A percentile compares a stretch with the other conserved stretches of the same genome.
Conservation (phyloP, 192 early-diverging fungal species). For the Rhizophagus clarus region DNA sequence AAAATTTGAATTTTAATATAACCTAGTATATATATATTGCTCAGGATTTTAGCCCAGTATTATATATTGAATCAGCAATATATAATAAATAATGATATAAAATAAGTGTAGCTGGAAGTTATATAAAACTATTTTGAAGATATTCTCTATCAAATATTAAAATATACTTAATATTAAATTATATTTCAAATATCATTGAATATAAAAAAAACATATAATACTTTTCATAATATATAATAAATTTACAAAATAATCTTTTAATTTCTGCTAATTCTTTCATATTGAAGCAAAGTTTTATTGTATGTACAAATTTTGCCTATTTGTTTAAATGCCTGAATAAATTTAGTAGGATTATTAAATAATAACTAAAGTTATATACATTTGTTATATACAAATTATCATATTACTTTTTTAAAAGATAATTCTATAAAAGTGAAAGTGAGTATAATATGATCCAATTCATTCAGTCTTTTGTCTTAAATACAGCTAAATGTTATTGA, state of each 20-base stretch:
- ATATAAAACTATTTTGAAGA: neutral
- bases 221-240: neutral
- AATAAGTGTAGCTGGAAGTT: neutral
- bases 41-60: neutral
- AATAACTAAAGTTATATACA: neutral
- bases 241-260: neutral
- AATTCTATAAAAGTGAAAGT: neutral
- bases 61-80: conserved; percentile 8
- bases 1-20: too few relatives aligned
- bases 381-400: too few relatives aligned
- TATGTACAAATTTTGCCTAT: neutral
- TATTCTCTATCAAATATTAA: neutral
- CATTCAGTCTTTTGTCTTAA: neutral
- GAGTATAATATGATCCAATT: neutral
- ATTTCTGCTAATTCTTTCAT: neutral
- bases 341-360: neutral
- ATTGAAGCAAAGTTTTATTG: neutral
- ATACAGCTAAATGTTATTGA: neutral
- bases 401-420: neutral
- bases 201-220: neutral
- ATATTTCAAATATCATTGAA: neutral
- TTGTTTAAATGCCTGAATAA: neutral
- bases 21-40: too few relatives aligned
- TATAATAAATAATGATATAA: neutral
- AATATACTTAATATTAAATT: neutral